phyloP scores from a whole-genome alignment of 2,329 filamentous ascomycete genomes.

The Trichophyton simii region DNA sequence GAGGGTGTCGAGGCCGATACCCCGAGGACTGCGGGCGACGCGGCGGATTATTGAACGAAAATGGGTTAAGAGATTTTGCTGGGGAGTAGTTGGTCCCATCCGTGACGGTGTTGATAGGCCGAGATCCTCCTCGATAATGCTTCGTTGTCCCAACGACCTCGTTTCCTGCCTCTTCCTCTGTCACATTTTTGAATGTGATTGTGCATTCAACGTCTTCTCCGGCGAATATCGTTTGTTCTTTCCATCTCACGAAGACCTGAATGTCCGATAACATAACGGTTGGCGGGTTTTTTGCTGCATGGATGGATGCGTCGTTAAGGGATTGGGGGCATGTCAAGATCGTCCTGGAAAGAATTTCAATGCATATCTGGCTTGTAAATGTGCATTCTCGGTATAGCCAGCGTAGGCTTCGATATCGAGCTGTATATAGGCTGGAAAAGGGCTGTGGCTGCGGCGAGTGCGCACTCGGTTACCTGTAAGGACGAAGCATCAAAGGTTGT shows the following conservation, averaged over 20 bases:
- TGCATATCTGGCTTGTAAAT: background rate
- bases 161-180: constrained; percentile 31
- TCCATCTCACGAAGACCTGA: constrained; percentile 90
- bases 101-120: constrained; percentile 23
- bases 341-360: constrained; percentile 1
- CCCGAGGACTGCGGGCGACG: constrained; percentile 26
- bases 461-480: background rate
- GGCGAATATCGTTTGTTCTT: constrained; percentile 86
- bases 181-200: constrained; percentile 88
- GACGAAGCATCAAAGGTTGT: background rate
- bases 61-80: constrained; percentile 26
- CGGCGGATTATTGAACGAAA: constrained; percentile 23
- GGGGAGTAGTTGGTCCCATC: constrained; percentile 29
- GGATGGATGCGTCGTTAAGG: constrained; percentile 3
- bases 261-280: constrained; percentile 52
- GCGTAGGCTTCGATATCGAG: background rate
- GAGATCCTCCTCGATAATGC: constrained; percentile 28
- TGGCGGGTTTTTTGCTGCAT: constrained; percentile 2
- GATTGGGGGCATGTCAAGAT: background rate
- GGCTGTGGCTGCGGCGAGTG: background rate
- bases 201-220: constrained; percentile 92
- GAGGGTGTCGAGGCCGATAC: constrained; percentile 20
- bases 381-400: background rate
- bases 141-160: constrained; percentile 19
- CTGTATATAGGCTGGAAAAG: background rate